A percentile compares a stretch with the other conserved stretches of the same genome.
Conservation (phyloP, 2,329 filamentous ascomycete species). For the Didymella keratinophila region DNA sequence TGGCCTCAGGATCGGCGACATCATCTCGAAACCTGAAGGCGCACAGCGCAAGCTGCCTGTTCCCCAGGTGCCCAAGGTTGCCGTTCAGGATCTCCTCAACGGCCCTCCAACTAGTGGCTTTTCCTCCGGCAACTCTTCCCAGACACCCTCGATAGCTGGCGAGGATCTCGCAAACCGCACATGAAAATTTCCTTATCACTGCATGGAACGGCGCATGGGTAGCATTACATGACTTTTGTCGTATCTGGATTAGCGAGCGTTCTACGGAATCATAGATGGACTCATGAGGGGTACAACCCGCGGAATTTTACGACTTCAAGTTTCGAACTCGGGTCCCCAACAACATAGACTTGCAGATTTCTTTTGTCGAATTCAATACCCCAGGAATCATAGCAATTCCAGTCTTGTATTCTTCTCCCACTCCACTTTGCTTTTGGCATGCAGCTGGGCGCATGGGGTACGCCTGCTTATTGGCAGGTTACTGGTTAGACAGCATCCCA, state of each 20-base stretch:
- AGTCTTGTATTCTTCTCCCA: slow-evolving; percentile 46
- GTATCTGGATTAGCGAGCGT: slow-evolving; percentile 45
- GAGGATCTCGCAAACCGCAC: slow-evolving; percentile 51
- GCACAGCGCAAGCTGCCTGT: slow-evolving; percentile 90
- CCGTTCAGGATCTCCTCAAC: slow-evolving; percentile 83
- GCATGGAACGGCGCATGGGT: slow-evolving; percentile 42
- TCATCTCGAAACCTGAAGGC: slow-evolving; percentile 87
- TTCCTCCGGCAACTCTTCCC: slow-evolving; percentile 78
- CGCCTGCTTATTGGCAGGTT: slow-evolving; percentile 42
- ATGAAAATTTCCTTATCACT: slow-evolving; percentile 32
- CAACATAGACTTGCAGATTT: slow-evolving; percentile 40
- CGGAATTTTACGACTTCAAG: slow-evolving; percentile 43
- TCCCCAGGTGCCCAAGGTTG: slow-evolving; percentile 88
- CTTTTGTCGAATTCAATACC: slow-evolving; percentile 47
- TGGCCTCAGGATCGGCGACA: slow-evolving; percentile 87
- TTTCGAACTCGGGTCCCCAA: slow-evolving; percentile 24
- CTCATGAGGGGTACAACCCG: slow-evolving; percentile 36
- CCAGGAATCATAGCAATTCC: slow-evolving; percentile 42
- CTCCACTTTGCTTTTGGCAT: slow-evolving; percentile 35
- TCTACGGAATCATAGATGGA: slow-evolving; percentile 42
- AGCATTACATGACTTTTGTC: slow-evolving; percentile 37
- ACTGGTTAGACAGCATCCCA: slow-evolving; percentile 39
- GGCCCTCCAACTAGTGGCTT: slow-evolving; percentile 64
- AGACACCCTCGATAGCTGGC: slow-evolving; percentile 78
- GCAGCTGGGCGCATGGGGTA: slow-evolving; percentile 26